Evolutionary conservation across 2,329 filamentous ascomycete species (phyloP).

Genomic region (Arthroderma sp.): DNA sequence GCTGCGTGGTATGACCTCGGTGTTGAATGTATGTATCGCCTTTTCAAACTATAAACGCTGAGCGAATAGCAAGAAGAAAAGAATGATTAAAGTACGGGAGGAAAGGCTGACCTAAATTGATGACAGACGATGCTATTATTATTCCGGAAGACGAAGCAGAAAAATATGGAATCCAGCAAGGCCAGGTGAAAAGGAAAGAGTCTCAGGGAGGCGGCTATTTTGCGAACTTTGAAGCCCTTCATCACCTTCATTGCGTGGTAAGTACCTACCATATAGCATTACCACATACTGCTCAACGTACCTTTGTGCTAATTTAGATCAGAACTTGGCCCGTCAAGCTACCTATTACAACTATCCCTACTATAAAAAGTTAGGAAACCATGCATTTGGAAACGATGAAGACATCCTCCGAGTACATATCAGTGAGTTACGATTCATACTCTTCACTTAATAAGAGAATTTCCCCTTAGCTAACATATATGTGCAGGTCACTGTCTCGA

Average conservation of each 20-base stretch:
- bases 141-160: slow-evolving; percentile 39
- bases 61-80: background rate
- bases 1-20: slow-evolving; percentile 43
- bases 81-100: background rate
- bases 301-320: slow-evolving; percentile 30
- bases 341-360: slow-evolving; percentile 15
- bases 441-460: slow-evolving; percentile 1
- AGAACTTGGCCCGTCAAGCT: slow-evolving; percentile 11
- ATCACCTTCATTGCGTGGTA: slow-evolving; percentile 17
- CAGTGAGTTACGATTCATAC: background rate
- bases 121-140: slow-evolving; percentile 34
- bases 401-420: slow-evolving; percentile 40
- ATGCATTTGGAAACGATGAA: slow-evolving; percentile 45
- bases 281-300: slow-evolving; percentile 22
- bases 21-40: slow-evolving; percentile 34
- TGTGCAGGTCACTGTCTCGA: slow-evolving; percentile 10
- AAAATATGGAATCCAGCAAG: slow-evolving; percentile 37
- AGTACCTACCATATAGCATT: background rate
- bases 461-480: slow-evolving; percentile 9
- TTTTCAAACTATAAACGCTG: background rate
- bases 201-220: slow-evolving; percentile 34
- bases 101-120: slow-evolving; percentile 1
- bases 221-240: slow-evolving; percentile 9
- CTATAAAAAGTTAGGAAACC: slow-evolving; percentile 26
- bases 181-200: slow-evolving; percentile 43